A percentile compares a stretch with the other conserved stretches of the same genome.
Evolutionary conservation across 2,329 filamentous ascomycete species (phyloP).

Genomic region (Calonectria crousiana): DNA sequence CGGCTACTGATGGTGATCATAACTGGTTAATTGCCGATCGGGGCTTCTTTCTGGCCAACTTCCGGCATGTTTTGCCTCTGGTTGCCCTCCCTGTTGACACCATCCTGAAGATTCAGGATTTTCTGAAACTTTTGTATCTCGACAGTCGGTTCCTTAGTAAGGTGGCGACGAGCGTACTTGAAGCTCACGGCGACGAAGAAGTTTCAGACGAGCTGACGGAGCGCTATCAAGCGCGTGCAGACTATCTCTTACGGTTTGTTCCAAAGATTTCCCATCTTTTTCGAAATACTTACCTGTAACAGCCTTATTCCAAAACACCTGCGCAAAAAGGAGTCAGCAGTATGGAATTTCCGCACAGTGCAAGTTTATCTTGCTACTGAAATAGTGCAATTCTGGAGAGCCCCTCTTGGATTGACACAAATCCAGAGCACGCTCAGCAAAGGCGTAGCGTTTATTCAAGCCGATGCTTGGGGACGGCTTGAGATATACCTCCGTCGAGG

Average conservation of each 20-base stretch:
- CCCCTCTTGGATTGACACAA: not conserved
- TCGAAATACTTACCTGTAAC: not conserved
- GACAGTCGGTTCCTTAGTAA: not conserved
- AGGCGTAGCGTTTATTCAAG: constrained; percentile 12
- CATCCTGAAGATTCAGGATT: not conserved
- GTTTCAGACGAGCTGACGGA: constrained; percentile 1
- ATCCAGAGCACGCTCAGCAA: constrained; percentile 12
- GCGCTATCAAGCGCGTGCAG: not conserved
- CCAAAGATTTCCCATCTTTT: not conserved
- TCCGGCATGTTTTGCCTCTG: not conserved
- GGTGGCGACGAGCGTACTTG: not conserved
- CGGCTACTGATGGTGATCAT: not conserved
- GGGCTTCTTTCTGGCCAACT: not conserved
- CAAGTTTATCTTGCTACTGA: not conserved
- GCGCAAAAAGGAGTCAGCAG: not conserved
- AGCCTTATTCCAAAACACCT: constrained; percentile 9
- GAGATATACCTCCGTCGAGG: constrained; percentile 10
- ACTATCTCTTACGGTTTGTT: constrained; percentile 15
- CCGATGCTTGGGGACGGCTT: constrained; percentile 6
- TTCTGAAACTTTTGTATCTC: not conserved
- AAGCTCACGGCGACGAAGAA: constrained; percentile 2
- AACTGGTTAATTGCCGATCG: constrained; percentile 15
- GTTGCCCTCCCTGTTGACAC: constrained; percentile 4
- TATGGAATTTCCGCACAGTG: not conserved
- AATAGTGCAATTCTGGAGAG: constrained; percentile 16